Evolutionary conservation across 2,329 filamentous ascomycete genomes (phyloP).

Genomic region (Polychaeton citri): DNA sequence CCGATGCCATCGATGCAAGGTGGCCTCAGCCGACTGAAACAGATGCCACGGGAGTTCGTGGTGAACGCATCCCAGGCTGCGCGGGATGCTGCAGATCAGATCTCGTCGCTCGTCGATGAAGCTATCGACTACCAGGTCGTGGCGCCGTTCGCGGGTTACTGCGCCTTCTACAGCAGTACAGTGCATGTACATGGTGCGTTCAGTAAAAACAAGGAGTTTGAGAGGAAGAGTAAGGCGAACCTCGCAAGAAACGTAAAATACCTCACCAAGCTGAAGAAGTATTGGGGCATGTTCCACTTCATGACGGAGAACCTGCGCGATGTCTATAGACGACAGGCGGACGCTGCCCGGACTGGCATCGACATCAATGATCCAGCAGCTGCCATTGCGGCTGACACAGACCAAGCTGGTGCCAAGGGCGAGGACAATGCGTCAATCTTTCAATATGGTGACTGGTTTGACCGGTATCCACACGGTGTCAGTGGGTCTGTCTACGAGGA

Average conservation of each 20-base stretch:
- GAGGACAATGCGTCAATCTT: slow-evolving; percentile 42
- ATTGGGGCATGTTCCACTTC: slow-evolving; percentile 98
- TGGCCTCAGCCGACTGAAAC: slow-evolving; percentile 26
- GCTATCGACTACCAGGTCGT: slow-evolving; percentile 68
- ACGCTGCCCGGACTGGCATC: slow-evolving; percentile 56
- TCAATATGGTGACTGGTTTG: slow-evolving; percentile 97
- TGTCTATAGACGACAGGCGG: slow-evolving; percentile 72
- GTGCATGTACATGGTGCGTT: slow-evolving; percentile 92
- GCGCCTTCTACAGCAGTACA: slow-evolving; percentile 81
- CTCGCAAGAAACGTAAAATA: slow-evolving; percentile 81
- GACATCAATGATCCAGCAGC: slow-evolving; percentile 22
- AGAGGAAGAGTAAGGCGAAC: slow-evolving; percentile 68
- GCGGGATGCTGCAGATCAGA: slow-evolving; percentile 70
- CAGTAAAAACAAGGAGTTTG: slow-evolving; percentile 64
- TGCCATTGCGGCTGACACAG: slow-evolving; percentile 28
- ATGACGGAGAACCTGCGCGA: slow-evolving; percentile 88
- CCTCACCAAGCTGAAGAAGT: slow-evolving; percentile 85
- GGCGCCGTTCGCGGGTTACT: slow-evolving; percentile 89
- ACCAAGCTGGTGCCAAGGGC: slow-evolving; percentile 28
- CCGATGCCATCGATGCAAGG: slow-evolving; percentile 41
- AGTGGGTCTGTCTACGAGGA: slow-evolving; percentile 74
- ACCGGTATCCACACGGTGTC: slow-evolving; percentile 84
- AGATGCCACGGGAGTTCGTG: slow-evolving; percentile 66
- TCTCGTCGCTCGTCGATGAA: slow-evolving; percentile 72
- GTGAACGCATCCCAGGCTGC: slow-evolving; percentile 62